A percentile compares a stretch with the other conserved stretches of the same genome.
These are phyloP conservation scores for Candolleomyces aberdarensis DNA, from an alignment of 768 basidiomycete genomes.

Conservation along the genomic window DNA sequence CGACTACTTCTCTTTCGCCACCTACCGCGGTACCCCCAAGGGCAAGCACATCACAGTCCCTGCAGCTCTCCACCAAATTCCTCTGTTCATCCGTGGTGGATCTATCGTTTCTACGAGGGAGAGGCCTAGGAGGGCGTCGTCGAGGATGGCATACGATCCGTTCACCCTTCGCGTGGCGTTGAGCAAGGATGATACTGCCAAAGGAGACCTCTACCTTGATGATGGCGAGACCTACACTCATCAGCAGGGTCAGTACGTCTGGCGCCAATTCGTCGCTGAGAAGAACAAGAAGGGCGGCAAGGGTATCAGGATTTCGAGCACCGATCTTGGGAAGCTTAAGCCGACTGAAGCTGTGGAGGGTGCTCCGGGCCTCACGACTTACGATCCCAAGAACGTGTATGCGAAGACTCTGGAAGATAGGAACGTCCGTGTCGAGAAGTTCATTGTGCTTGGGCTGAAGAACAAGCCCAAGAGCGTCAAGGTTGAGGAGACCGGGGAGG, in stretches of 20 bases:
- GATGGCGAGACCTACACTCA: slow-evolving; percentile 86
- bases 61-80: slow-evolving; percentile 76
- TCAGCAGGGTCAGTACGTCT: slow-evolving; percentile 74
- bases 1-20: slow-evolving; percentile 76
- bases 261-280: slow-evolving; percentile 71
- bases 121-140: slow-evolving; percentile 80
- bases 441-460: slow-evolving; percentile 74
- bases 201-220: slow-evolving; percentile 91
- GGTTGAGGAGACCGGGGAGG: slow-evolving; percentile 37
- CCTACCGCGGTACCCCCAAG: slow-evolving; percentile 63
- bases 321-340: slow-evolving; percentile 47
- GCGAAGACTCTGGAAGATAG: slow-evolving; percentile 50
- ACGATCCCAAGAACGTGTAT: slow-evolving; percentile 61
- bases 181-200: slow-evolving; percentile 53
- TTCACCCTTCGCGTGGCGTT: slow-evolving; percentile 89
- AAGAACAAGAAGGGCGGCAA: slow-evolving; percentile 38
- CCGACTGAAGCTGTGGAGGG: slow-evolving; percentile 49
- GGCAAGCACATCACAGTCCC: slow-evolving; percentile 73
- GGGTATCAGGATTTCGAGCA: slow-evolving; percentile 48
- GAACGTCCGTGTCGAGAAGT: slow-evolving; percentile 75
- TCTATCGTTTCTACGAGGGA: slow-evolving; percentile 87
- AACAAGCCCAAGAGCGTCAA: slow-evolving; percentile 60
- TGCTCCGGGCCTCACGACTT: slow-evolving; percentile 34
- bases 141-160: slow-evolving; percentile 87
- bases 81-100: slow-evolving; percentile 86